Evolutionary conservation across 2,329 filamentous ascomycete genomes (phyloP), one percentile per base, ranked within the genome.

Genomic region (Diaporthe ampelina): DNA sequence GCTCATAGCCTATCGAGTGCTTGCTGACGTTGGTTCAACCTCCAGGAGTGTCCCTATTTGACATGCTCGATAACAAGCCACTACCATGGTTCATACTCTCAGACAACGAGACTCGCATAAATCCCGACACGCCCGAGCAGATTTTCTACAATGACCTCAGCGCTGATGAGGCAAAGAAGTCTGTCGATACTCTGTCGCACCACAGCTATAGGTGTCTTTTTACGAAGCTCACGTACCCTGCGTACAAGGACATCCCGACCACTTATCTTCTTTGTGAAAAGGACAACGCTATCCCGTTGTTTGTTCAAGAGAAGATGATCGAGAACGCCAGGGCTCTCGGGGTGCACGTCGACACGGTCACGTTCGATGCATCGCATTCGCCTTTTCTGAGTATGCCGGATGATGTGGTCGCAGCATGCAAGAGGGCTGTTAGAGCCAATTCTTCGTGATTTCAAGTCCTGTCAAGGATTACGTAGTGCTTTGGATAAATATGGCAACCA

Each of bases 121-220:
- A 19, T 15, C 10, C 40, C 29, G 19, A 48, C 35, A 57, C 35
- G 13, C 58, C 70, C 1, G 59, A 45, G 26, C 17, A 32, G 4
- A 67, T 67, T 11, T 67, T 67, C 50, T 67, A 67, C 70, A 72
- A 72, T 26, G 70, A 72, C 6, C 57, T 72, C 32, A 50, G 58
- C 37, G 45, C 35, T 50, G 70, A 67, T 26, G 70, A 65, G 50
- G 58, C 58, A 7, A 54, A 45, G 70, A 57, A 57, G 11, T 8
- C 8, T 11, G 24, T 45, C 29, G 54, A 50, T 21, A 59, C 54
- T 17, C 59, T 72, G n/a, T 21, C 13, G 48, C 59, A 72, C 19
- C 50, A 67, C 59, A 67, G 70, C 50, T 57, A 63, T 26, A 29
- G 37, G 37, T 43, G 32, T n/a, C 19, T 65, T 37, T 13, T 9